phyloP scores from a whole-genome alignment of 2,329 filamentous ascomycete species.

The Diaporthe capsici region DNA sequence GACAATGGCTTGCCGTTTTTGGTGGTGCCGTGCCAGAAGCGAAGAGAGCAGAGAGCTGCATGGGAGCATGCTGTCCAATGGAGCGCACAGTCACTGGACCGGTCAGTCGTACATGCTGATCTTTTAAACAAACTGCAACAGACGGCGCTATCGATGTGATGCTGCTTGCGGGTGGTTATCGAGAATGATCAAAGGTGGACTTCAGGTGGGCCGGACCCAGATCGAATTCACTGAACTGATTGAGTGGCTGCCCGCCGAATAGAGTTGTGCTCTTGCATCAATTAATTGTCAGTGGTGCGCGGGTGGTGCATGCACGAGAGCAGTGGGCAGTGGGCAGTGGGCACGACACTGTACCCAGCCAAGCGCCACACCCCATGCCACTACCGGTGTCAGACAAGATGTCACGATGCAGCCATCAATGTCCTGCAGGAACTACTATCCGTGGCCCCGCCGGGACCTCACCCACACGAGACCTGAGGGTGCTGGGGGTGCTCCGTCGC shows the following conservation, averaged over 20 bases:
- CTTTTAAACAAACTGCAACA: slow-evolving; percentile 5
- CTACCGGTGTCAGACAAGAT: slow-evolving; percentile 35
- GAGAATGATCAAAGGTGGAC: slow-evolving; percentile 14
- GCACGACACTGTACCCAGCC: not conserved
- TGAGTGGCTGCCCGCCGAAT: slow-evolving; percentile 25
- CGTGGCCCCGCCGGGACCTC: slow-evolving; percentile 29
- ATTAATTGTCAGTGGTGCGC: not conserved
- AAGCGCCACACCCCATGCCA: slow-evolving; percentile 21
- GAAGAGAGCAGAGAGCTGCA: not conserved
- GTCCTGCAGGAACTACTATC: slow-evolving; percentile 33
- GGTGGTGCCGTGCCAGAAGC: not conserved
- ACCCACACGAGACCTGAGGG: slow-evolving; percentile 20
- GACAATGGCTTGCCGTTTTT: not conserved
- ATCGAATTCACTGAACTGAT: slow-evolving; percentile 1
- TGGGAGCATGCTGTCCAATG: not conserved
- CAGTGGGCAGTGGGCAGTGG: not conserved
- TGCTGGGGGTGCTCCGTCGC: not conserved
- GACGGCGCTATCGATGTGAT: slow-evolving; percentile 18
- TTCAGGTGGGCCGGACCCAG: not conserved
- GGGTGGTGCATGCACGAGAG: not conserved
- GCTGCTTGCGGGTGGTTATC: slow-evolving; percentile 2
- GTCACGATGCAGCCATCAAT: slow-evolving; percentile 32
- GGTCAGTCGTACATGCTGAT: slow-evolving; percentile 11
- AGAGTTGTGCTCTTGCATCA: slow-evolving; percentile 23
- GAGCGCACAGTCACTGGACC: not conserved